Evolutionary conservation across 2,329 filamentous ascomycete species (phyloP).

Genomic region (Microdochium bolleyi): DNA sequence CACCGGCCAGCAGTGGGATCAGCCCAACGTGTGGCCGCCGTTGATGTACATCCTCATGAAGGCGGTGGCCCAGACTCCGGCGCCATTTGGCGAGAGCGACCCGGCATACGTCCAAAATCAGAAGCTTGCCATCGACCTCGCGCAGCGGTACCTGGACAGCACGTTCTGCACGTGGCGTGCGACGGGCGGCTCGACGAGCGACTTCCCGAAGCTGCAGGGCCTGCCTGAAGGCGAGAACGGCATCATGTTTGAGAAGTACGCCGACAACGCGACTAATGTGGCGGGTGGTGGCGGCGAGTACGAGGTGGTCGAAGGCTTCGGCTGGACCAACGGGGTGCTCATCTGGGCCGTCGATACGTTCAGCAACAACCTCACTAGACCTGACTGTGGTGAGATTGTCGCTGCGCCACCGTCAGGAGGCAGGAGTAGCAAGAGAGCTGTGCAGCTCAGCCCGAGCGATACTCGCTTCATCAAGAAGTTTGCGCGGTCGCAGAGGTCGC

Average conservation of each 20-base stretch:
- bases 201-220: conserved; percentile 40
- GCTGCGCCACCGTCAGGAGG: not conserved
- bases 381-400: conserved; percentile 45
- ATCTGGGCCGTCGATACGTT: conserved; percentile 60
- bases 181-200: conserved; percentile 53
- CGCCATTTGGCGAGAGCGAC: conserved; percentile 45
- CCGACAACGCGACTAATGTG: conserved; percentile 49
- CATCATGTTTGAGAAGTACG: conserved; percentile 66
- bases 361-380: conserved; percentile 42
- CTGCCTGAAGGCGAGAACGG: conserved; percentile 35
- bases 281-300: conserved; percentile 62
- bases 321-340: conserved; percentile 62
- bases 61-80: conserved; percentile 50
- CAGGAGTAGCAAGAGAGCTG: conserved; percentile 23
- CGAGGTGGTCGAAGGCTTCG: conserved; percentile 61
- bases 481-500: conserved; percentile 11
- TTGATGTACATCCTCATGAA: conserved; percentile 57
- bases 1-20: conserved; percentile 62
- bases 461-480: conserved; percentile 40
- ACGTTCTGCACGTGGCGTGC: conserved; percentile 64
- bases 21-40: conserved; percentile 64
- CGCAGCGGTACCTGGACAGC: conserved; percentile 59
- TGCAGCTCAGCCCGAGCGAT: conserved; percentile 38
- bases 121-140: conserved; percentile 47
- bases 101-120: conserved; percentile 46